Conservation (phyloP, 306 rosid genomes). For the Vigna nakashimae region DNA sequence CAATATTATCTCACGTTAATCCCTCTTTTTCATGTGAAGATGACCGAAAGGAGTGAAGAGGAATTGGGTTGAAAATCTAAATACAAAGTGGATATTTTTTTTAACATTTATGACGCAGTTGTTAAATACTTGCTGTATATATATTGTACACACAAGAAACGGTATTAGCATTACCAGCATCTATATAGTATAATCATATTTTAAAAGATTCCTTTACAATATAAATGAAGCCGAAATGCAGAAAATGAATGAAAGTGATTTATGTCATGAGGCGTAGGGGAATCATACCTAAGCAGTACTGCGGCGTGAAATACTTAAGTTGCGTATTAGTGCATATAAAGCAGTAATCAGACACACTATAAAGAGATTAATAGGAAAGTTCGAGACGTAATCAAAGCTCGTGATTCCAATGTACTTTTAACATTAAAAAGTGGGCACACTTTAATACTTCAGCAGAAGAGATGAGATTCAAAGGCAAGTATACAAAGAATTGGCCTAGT, state of each 20-base stretch:
- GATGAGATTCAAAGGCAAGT: neutral
- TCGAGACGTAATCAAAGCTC: neutral
- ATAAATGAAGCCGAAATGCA: too few species aligned
- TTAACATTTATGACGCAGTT: too few species aligned
- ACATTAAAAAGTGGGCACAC: neutral
- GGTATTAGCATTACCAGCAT: neutral
- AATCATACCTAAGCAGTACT: neutral
- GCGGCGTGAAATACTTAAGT: neutral
- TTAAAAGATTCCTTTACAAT: neutral
- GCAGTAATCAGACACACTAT: neutral
- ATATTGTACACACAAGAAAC: neutral
- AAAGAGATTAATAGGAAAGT: neutral
- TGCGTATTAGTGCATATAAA: neutral
- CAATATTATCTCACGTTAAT: too few species aligned
- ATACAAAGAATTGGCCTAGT: neutral
- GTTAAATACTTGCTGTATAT: too few species aligned
- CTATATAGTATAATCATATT: neutral
- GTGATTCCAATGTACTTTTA: neutral
- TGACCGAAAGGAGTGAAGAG: too few species aligned
- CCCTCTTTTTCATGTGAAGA: too few species aligned
- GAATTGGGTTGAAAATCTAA: too few species aligned
- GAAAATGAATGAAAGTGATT: too few species aligned
- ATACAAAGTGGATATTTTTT: too few species aligned
- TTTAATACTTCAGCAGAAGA: neutral
- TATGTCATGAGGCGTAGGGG: too few species aligned